Evolutionary conservation across 208 protist species (phyloP), one percentile per base, ranked within the genome.

Genomic region (Phytomonas sp.): DNA sequence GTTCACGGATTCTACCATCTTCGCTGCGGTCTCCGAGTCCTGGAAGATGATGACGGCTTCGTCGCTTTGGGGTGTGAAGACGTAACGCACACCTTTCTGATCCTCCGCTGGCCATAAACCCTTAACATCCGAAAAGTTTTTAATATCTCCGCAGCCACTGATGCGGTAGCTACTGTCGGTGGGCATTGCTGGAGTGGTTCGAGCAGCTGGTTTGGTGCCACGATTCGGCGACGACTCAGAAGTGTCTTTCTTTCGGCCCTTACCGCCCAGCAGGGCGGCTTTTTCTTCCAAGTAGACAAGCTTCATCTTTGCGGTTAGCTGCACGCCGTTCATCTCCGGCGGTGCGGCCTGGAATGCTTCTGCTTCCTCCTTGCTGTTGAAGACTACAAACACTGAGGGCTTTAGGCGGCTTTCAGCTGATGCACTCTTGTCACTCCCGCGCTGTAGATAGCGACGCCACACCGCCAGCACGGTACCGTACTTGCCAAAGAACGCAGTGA

Each of bases 311-410:
- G 75, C 87, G 11, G 66, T 76, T 23, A 95, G 87, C 79, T 87
- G 85, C 62, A 83, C 79, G n/a, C 72, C 89, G 46, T 87, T 75
- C 65, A 85, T 80, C 77, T 68, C 62, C 13, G 89, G 89, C 28
- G 89, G 87, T 15, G 79, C 74, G 17, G 68, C 80, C 30, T 68
- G 63, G 46, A 95, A 88, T 73, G 73, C 84, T 72, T 93, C 82
- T 33, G 87, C 87, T 70, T 91, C 85, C 63, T 82, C 80, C 46
- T 78, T 84, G 70, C 61, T 80, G 68, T 66, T 43, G 67, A 93
- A 95, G 53, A 95, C 89, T 34, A 95, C 87, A 77, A 95, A 95
- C 33, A 89, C 81, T 37, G 87, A 93, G 4, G 84, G 87, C 81
- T 95, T 95, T 36, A 76, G 80, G 76, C 84, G 81, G 68, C 68